Conservation (phyloP, 75 land plant genomes). For the Sequoia sempervirens region DNA sequence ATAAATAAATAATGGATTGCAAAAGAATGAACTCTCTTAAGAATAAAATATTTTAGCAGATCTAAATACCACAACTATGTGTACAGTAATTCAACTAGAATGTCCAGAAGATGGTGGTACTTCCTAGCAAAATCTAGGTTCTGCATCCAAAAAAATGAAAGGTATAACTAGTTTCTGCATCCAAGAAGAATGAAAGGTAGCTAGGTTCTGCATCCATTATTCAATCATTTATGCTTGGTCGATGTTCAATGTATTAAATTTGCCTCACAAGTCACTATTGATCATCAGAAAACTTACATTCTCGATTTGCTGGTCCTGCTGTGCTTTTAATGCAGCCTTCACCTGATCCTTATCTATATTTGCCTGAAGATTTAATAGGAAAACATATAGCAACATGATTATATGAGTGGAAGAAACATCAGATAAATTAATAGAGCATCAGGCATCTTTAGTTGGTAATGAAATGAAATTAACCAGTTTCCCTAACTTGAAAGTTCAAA, state of each 20-base stretch:
- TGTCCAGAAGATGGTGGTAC: neutral
- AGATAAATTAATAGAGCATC: neutral
- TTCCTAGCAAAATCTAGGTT: neutral
- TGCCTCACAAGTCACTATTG: neutral
- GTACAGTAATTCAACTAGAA: neutral
- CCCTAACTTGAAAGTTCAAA: neutral
- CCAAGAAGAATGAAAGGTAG: no score
- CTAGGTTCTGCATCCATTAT: neutral
- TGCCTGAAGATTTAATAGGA: constrained; percentile 27
- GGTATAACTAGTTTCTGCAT: no score
- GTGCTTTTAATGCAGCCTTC: constrained; percentile 97
- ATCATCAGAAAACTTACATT: constrained; percentile 43
- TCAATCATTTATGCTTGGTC: neutral
- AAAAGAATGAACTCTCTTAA: no score
- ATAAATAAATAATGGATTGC: no score
- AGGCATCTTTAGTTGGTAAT: neutral
- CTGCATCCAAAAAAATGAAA: neutral
- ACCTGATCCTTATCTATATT: constrained; percentile 90
- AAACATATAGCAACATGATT: neutral
- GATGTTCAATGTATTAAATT: neutral
- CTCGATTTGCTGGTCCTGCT: constrained; percentile 97
- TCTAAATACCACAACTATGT: neutral
- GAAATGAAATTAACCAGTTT: constrained; percentile 2
- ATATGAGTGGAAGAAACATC: neutral
- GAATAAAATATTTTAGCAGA: neutral